Evolutionary conservation across 169 alveolate species (phyloP).

Genomic region (Babesia ovata): DNA sequence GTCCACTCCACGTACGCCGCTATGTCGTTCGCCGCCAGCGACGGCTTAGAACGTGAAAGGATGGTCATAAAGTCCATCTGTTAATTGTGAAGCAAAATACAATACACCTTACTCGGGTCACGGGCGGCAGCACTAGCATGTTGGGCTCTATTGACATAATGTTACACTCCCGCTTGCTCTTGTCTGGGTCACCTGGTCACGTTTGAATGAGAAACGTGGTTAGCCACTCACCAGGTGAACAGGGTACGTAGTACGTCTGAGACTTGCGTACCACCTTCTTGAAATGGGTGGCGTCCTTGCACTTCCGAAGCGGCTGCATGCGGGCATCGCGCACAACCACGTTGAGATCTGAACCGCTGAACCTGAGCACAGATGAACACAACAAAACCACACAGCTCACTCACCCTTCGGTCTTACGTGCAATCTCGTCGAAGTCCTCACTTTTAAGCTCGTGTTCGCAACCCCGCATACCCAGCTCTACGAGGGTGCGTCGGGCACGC

Average conservation of each 20-base stretch:
- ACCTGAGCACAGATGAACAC: slow-evolving; percentile 15
- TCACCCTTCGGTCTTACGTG: slow-evolving; percentile 73
- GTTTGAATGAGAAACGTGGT: neutral
- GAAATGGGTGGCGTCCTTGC: slow-evolving; percentile 68
- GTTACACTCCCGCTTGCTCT: slow-evolving; percentile 73
- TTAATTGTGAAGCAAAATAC: slow-evolving; percentile 29
- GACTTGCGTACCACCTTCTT: slow-evolving; percentile 60
- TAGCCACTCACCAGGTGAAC: slow-evolving; percentile 72
- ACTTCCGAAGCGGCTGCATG: slow-evolving; percentile 74
- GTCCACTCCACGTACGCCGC: slow-evolving; percentile 78
- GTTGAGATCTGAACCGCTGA: slow-evolving; percentile 74
- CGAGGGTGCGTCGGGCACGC: slow-evolving; percentile 86
- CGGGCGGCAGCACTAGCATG: slow-evolving; percentile 78
- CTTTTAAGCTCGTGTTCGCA: slow-evolving; percentile 72
- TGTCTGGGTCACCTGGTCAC: slow-evolving; percentile 68
- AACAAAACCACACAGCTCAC: no score
- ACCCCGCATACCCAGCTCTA: slow-evolving; percentile 74
- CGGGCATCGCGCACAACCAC: slow-evolving; percentile 73
- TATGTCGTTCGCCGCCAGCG: slow-evolving; percentile 64
- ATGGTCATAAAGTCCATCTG: slow-evolving; percentile 45
- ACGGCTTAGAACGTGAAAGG: slow-evolving; percentile 32
- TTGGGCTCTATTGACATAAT: slow-evolving; percentile 80
- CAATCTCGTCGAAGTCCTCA: slow-evolving; percentile 79
- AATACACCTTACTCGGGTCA: slow-evolving; percentile 56
- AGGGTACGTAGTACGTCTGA: slow-evolving; percentile 73